Evolutionary conservation across 495 filamentous ascomycete species (phyloP), one percentile per base, ranked within the genome.

Genomic region (Apiosordaria backusii): DNA sequence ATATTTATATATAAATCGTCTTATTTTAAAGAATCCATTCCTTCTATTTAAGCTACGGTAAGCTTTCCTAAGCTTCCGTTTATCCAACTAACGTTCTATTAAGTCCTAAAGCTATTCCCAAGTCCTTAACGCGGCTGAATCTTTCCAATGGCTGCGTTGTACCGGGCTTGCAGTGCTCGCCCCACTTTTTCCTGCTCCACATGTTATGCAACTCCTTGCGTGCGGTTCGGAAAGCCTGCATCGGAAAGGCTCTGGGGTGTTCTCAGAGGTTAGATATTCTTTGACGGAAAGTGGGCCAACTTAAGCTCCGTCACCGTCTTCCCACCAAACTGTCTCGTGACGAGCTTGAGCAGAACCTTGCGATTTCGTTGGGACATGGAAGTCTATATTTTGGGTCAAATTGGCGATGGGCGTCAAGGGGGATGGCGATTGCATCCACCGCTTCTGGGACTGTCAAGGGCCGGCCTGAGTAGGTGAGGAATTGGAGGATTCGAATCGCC

Each of bases 221-320:
- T 67, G 58, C 4, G 29, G 10, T 50, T 66, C 68, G 45, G 55
- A 65, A 40, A 61, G 35, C 19, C 2, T 53, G 23, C 35, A 61
- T 60, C 22, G 27, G 52, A 55, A 55, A 9, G 53, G 53, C 53
- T 55, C 53, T 19, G 53, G 53, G 19, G 53, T 55, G 9, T 55
- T 23, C 15, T 66, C 52, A 16, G 76, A 78, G 18, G 66, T 68
- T 4, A 82, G 65, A 66, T 77, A 81, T 62, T 80, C 75, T 58
- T 79, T 74, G 45, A 81, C 77, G 24, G 79, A 60, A 70, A 77
- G 65, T 82, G 80, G 19, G 77, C 79, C 13, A 82, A 65, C 58
- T 60, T 61, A 35, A 80, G 4, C 25, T 61, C 57, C 18, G 23
- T 58, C 35, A 60, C 55, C 19, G 57, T 57, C 27, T 63, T 13